A percentile compares a stretch with the other conserved stretches of the same genome.
Conservation (phyloP, 2,329 filamentous ascomycete genomes). For the Fusarium sp. region DNA sequence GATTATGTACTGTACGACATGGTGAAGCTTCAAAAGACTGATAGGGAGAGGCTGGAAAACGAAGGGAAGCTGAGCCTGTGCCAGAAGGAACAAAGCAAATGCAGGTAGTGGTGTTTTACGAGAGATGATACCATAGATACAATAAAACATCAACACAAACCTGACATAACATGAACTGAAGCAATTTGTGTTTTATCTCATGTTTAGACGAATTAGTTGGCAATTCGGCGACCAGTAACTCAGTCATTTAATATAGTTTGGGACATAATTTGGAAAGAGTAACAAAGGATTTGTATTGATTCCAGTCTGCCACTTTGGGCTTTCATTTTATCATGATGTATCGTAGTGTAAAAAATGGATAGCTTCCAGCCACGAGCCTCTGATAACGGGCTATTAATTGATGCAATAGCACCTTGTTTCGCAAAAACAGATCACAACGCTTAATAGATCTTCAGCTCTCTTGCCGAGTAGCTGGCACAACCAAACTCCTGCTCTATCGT, state of each 20-base stretch:
- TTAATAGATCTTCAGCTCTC: constrained; percentile 32
- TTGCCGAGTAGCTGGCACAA: constrained; percentile 10
- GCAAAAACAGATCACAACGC: constrained; percentile 39
- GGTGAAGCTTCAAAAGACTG: constrained; percentile 21
- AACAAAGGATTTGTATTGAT: constrained; percentile 25
- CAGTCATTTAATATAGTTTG: neutral
- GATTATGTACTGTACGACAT: constrained; percentile 27
- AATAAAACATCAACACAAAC: constrained; percentile 34
- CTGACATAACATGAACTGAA: neutral
- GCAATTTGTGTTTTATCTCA: neutral
- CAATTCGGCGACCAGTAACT: neutral
- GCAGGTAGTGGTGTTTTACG: constrained; percentile 39
- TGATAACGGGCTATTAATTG: constrained; percentile 29
- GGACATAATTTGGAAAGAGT: neutral
- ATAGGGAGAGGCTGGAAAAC: constrained; percentile 12
- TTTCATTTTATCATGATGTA: constrained; percentile 27
- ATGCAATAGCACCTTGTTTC: constrained; percentile 12
- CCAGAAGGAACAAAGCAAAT: constrained; percentile 11
- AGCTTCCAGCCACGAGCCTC: constrained; percentile 21
- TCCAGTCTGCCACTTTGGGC: constrained; percentile 27
- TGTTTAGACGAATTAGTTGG: neutral
- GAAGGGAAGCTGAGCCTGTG: constrained; percentile 17
- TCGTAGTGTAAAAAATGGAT: constrained; percentile 21
- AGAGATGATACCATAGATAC: constrained; percentile 47
- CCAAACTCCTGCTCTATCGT: constrained; percentile 6